Conservation (phyloP, 441 rosid species). For the Erodium trifolium region DNA sequence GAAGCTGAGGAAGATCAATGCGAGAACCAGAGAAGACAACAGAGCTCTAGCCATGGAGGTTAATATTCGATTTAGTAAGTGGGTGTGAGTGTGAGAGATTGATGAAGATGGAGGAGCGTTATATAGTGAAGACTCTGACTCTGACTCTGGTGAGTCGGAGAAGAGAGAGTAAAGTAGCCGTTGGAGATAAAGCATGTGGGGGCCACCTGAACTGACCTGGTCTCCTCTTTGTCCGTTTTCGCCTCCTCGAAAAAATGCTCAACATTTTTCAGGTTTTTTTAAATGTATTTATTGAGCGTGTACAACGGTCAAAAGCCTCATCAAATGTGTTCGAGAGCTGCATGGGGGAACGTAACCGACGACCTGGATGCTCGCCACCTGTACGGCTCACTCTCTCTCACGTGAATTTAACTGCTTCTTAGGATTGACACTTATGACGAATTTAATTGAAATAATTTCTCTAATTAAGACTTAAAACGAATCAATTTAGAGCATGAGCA, state of each 20-base stretch:
- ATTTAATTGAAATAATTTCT: too few relatives aligned
- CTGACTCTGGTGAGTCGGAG: too few relatives aligned
- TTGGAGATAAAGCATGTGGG: background rate
- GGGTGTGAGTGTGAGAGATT: background rate
- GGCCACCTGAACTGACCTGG: too few relatives aligned
- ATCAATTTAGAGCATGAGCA: too few relatives aligned
- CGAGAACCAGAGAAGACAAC: slow-evolving; percentile 10
- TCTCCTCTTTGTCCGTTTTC: too few relatives aligned
- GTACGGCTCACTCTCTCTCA: background rate
- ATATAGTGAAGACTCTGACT: background rate
- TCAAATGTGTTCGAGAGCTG: background rate
- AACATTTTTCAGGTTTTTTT: background rate
- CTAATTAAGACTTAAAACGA: too few relatives aligned
- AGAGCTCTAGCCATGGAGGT: slow-evolving; percentile 19
- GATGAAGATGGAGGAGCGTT: background rate
- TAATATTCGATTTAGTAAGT: background rate
- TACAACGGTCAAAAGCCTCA: background rate
- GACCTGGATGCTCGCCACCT: background rate
- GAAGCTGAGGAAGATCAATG: background rate
- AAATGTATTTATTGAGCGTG: too few relatives aligned
- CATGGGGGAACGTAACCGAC: background rate
- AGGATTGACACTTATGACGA: too few relatives aligned
- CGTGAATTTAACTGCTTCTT: too few relatives aligned
- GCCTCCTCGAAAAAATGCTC: background rate
- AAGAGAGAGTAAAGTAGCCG: background rate